Conservation (phyloP, 2,329 filamentous ascomycete species). For the Clonostachys rhizophaga region DNA sequence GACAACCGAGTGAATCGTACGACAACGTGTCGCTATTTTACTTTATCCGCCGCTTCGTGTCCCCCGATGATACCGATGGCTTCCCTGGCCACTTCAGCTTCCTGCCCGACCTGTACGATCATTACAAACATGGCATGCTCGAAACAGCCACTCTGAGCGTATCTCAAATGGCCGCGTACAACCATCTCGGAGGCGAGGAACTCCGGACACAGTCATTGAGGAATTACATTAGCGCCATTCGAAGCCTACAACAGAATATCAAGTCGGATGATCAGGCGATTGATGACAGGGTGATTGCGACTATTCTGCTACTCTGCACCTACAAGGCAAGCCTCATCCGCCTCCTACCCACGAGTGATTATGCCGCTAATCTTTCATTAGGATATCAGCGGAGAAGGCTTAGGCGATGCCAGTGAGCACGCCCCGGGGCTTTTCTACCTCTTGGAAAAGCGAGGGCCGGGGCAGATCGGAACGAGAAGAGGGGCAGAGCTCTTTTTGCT, state of each 20-base stretch:
- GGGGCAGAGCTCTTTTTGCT: conserved; percentile 22
- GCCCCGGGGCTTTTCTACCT: conserved; percentile 23
- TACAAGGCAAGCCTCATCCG: conserved; percentile 11
- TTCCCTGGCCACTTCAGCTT: conserved; percentile 24
- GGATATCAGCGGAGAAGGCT: conserved; percentile 22
- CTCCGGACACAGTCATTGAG: conserved; percentile 17
- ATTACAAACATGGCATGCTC: conserved; percentile 15
- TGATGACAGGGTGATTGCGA: conserved; percentile 20
- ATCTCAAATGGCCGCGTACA: conserved; percentile 24
- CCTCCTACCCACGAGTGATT: not conserved
- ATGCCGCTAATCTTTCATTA: conserved; percentile 4
- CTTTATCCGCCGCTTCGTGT: conserved; percentile 24
- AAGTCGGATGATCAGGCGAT: conserved; percentile 12
- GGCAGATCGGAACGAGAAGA: conserved; percentile 18
- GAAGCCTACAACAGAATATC: conserved; percentile 17
- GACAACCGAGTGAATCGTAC: conserved; percentile 8
- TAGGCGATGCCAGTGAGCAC: conserved; percentile 20
- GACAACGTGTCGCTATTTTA: conserved; percentile 22
- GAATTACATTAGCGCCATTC: conserved; percentile 20
- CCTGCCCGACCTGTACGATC: conserved; percentile 18
- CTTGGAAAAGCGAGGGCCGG: conserved; percentile 19
- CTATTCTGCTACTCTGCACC: conserved; percentile 21
- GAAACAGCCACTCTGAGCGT: conserved; percentile 23
- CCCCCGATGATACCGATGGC: conserved; percentile 17
- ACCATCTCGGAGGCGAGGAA: conserved; percentile 18